Evolutionary conservation across 225 moss, liverwort and hornwort genomes (phyloP).

Genomic region (Antitrichia curtipendula): DNA sequence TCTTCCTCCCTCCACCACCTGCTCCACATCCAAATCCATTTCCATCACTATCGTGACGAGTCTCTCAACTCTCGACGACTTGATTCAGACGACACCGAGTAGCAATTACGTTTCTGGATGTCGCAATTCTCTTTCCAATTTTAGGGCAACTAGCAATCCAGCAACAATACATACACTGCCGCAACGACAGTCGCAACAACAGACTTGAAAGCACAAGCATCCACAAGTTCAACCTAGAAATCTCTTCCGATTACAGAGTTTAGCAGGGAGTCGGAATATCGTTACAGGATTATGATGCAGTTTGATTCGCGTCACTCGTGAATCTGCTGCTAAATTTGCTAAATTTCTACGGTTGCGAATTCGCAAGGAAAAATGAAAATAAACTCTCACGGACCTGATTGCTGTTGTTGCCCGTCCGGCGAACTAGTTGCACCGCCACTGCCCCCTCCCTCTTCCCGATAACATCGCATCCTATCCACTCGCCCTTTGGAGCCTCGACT

Average conservation of each 20-base stretch:
- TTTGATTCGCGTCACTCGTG: background rate
- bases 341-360: background rate
- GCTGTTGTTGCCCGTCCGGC: background rate
- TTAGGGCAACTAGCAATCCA: background rate
- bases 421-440: background rate
- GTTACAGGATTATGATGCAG: background rate
- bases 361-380: background rate
- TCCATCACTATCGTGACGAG: background rate
- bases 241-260: background rate
- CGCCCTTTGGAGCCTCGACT: background rate
- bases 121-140: background rate
- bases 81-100: background rate
- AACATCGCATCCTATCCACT: constrained; percentile 4
- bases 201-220: background rate
- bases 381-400: background rate
- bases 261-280: background rate
- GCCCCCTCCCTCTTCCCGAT: constrained; percentile 24
- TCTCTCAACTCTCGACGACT: background rate
- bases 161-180: background rate
- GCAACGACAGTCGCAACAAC: background rate
- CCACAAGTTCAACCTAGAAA: background rate
- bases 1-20: constrained; percentile 21
- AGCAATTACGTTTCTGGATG: background rate
- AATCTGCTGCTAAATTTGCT: background rate
- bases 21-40: background rate